Base-by-base conservation (phyloP, 495 filamentous ascomycete genomes). In the Immersiella caudata region DNA sequence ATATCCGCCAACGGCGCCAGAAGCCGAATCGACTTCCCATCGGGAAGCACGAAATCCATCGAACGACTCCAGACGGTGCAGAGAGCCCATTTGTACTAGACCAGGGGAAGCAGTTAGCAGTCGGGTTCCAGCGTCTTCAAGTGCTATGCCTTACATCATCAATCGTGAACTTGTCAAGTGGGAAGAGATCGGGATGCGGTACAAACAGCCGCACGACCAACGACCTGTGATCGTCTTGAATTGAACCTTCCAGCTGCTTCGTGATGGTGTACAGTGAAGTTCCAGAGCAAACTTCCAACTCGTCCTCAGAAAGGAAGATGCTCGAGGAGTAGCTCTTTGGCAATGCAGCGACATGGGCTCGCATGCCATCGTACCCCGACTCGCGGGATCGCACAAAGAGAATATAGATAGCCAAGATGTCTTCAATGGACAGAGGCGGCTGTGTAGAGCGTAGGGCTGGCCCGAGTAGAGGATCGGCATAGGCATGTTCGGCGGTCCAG, bases 71-170 rank as follows among this genome's bases (percentile, higher is more conserved):
- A 75, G 20, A 75, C 68, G 62, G 72, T 75, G 62, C 71, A 74
- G 62, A 75, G 72, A 63, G 73, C 73, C 72, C 73, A 75, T 54
- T 74, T 75, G 60, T 75, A 75, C 73, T 75, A 69, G 50, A 70
- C 57, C 46, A 65, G 67, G 60, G 62, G 29, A 29, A 67, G 27
- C 35, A 6, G 60, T 75, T 66, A 75, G 68, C 52, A 50, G 36
- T 65, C 58, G 68, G 60, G 67, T 69, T 33, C 36, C 64, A 68
- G 64, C 49, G 70, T 72, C 35, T 60, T 52, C 46, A 46, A 33
- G 71, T 60, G n/a, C n/a, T n/a, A n/a, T n/a, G 29, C 67, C 70
- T 60, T 72, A 75, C 73, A 60, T 75, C 70, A 64, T 75, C 67
- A 62, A 75, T 72, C 52, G 65, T 73, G 62, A 75, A 74, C 68